Conservation (phyloP, 208 protist genomes). For the Angomonas ambiguus region DNA sequence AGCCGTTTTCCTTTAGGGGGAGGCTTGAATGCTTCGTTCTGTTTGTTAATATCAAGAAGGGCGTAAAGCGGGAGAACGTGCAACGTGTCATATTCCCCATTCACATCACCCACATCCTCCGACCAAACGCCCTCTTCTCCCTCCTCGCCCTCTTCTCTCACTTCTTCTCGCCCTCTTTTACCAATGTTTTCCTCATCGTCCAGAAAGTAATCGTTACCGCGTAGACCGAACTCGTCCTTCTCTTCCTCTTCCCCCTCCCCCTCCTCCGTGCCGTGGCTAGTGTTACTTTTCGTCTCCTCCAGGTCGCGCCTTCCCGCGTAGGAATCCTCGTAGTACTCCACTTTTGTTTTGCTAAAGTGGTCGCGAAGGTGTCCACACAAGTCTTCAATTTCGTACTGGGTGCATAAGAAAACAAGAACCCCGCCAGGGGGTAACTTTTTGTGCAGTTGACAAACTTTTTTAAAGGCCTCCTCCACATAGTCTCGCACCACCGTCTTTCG, state of each 20-base stretch:
- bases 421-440: conserved; percentile 95
- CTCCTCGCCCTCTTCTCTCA: conserved; percentile 12
- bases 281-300: conserved; percentile 26
- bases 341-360: conserved; percentile 76
- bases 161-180: conserved; percentile 23
- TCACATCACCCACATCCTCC: conserved; percentile 66
- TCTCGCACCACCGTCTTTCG: conserved; percentile 89
- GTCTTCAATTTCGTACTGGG: conserved; percentile 94
- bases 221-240: conserved; percentile 38
- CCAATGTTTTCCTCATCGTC: conserved; percentile 32
- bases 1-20: conserved; percentile 89
- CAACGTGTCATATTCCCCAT: conserved; percentile 87
- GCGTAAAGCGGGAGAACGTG: conserved; percentile 98
- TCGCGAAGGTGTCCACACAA: conserved; percentile 79
- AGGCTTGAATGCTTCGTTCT: conserved; percentile 92
- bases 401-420: conserved; percentile 97
- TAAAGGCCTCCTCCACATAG: conserved; percentile 93
- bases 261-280: conserved; percentile 17
- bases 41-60: conserved; percentile 90
- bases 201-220: conserved; percentile 32
- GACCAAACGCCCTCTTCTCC: conserved; percentile 10
- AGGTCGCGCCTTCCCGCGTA: conserved; percentile 65
- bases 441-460: conserved; percentile 97
- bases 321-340: conserved; percentile 81
- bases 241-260: conserved; percentile 10